phyloP scores from a whole-genome alignment of 345 rosid species.

The Viola odorata region DNA sequence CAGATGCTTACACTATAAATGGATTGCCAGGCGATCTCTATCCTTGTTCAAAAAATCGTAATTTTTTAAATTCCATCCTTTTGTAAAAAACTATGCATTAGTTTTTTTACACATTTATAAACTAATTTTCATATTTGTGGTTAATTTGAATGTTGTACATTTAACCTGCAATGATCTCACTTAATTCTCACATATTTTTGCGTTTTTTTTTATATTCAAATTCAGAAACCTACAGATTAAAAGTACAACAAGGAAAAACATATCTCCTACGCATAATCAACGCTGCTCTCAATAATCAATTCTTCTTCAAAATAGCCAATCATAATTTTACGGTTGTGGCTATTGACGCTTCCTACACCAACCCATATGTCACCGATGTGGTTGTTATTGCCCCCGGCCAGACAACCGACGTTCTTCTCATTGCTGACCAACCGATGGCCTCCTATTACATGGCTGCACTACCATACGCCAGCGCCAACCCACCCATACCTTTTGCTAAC shows the following conservation, averaged over 20 bases:
- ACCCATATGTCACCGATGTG: conserved; percentile 58
- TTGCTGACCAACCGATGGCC: conserved; percentile 49
- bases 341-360: conserved; percentile 62
- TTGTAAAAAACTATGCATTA: too few relatives aligned
- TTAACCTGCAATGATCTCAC: too few relatives aligned
- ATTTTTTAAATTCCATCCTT: conserved; percentile 13
- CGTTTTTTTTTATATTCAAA: neutral
- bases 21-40: conserved; percentile 88
- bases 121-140: neutral
- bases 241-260: conserved; percentile 56
- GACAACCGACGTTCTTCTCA: conserved; percentile 58
- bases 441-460: conserved; percentile 79
- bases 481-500: conserved; percentile 23
- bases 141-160: neutral
- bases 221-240: conserved; percentile 51
- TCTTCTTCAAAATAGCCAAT: conserved; percentile 81
- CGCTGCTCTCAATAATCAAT: conserved; percentile 76
- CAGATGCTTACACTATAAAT: conserved; percentile 82
- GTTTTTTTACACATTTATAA: too few relatives aligned
- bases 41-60: conserved; percentile 61
- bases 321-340: conserved; percentile 76
- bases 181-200: neutral
- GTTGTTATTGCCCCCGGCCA: conserved; percentile 67
- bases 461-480: conserved; percentile 44
- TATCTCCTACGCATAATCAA: conserved; percentile 80